Percentiles rank a stretch among this genome's conserved stretches.
Conservation (phyloP, 371 early-diverging fungal species). For the Apophysomyces variabilis region DNA sequence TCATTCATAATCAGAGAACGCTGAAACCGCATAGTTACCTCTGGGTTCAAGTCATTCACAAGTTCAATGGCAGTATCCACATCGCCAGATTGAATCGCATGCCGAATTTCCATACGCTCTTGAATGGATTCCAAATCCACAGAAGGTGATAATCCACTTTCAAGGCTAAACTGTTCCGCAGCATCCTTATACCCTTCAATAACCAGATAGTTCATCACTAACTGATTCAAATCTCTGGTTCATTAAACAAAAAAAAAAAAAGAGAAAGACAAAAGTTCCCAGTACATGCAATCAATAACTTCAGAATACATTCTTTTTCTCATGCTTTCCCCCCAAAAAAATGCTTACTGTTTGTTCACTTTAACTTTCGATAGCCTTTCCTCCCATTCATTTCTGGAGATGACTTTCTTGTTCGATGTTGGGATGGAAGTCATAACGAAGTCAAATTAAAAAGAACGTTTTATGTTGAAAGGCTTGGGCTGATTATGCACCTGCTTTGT, state of each 20-base stretch:
- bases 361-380: constrained; percentile 60
- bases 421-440: constrained; percentile 20
- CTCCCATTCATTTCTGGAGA: constrained; percentile 68
- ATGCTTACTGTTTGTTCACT: constrained; percentile 66
- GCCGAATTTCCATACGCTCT: constrained; percentile 92
- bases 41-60: constrained; percentile 96
- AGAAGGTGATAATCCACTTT: constrained; percentile 77
- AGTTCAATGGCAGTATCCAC: constrained; percentile 93
- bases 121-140: constrained; percentile 90
- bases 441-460: not conserved
- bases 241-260: not conserved
- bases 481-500: too few relatives aligned
- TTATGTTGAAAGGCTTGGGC: not conserved
- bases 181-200: constrained; percentile 99
- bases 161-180: constrained; percentile 91
- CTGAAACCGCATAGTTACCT: constrained; percentile 57
- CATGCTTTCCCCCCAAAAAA: too few relatives aligned
- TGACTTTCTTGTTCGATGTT: constrained; percentile 45
- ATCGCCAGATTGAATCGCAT: constrained; percentile 88
- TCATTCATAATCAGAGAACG: not conserved
- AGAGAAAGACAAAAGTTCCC: not conserved
- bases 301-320: too few relatives aligned
- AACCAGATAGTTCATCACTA: constrained; percentile 97
- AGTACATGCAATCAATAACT: not conserved
- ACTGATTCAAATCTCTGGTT: constrained; percentile 84